Conservation (phyloP, 2,329 filamentous ascomycete species). For the Thielaviopsis musarum region DNA sequence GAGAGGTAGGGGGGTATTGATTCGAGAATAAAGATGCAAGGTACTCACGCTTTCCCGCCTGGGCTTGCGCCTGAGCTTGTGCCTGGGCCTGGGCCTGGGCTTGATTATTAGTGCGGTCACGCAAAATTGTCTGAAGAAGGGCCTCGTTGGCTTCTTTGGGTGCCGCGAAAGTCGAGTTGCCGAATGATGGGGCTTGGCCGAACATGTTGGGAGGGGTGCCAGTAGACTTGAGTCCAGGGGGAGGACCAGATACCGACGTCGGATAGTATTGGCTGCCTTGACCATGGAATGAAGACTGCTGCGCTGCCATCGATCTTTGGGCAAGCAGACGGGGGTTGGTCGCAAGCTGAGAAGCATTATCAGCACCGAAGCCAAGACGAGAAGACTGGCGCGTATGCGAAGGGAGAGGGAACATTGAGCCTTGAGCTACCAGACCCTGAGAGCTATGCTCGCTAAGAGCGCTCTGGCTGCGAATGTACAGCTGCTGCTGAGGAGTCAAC, state of each 20-base stretch:
- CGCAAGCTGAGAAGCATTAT: constrained; percentile 52
- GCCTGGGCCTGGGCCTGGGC: constrained; percentile 55
- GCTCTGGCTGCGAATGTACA: constrained; percentile 47
- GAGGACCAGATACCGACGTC: constrained; percentile 76
- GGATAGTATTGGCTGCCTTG: constrained; percentile 62
- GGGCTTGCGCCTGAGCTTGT: constrained; percentile 7
- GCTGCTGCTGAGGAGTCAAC: constrained; percentile 65
- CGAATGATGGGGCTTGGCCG: constrained; percentile 73
- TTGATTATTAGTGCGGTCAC: constrained; percentile 38
- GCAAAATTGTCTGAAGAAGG: constrained; percentile 67
- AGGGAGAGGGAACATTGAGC: constrained; percentile 37
- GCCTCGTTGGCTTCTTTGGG: constrained; percentile 57
- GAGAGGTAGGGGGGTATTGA: constrained; percentile 63
- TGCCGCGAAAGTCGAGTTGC: constrained; percentile 48
- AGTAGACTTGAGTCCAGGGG: constrained; percentile 86
- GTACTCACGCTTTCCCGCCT: constrained; percentile 96
- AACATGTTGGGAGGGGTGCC: constrained; percentile 93
- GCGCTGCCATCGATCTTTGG: constrained; percentile 72
- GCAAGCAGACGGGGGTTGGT: constrained; percentile 67
- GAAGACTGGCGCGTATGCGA: constrained; percentile 72
- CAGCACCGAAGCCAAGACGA: constrained; percentile 74
- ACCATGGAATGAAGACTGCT: constrained; percentile 34
- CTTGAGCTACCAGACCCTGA: constrained; percentile 32
- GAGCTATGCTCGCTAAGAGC: constrained; percentile 45
- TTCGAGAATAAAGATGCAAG: constrained; percentile 84